Base-by-base conservation (phyloP, 2,329 filamentous ascomycete genomes). In the Pseudocercospora ulei region DNA sequence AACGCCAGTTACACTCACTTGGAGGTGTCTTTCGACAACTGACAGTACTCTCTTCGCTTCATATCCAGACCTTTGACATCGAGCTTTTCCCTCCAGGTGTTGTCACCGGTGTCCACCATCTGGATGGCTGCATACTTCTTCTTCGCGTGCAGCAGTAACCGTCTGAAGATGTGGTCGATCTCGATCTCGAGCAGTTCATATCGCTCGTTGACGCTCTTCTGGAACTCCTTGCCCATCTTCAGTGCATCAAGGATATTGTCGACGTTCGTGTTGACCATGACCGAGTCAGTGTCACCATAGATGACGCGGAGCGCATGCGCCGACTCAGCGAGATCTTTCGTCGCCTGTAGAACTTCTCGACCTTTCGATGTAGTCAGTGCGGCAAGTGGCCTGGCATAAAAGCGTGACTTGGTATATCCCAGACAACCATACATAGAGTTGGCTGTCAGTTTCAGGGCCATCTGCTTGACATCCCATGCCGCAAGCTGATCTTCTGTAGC, bases 391-490 rank as follows among this genome's bases (percentile, higher is more conserved):
- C 90, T 78, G 43, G 90, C 90, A 56, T 98, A 98, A 67, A 98
- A 98, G 35, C 90, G 83, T 41, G 90, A 96, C 59, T 87, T 93
- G 7, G 84, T 88, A 61, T 95, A 98, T 52, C 90, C 90, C 62
- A 98, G 68, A 72, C 90, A 98, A 52, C 90, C 90, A 62, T 98
- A 98, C 92, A 98, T 98, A 50, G 88, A 96, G 66, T 98, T 98
- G 57, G 90, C 90, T 27, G 92, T 98, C 36, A 98, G 75, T 66
- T 98, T 98, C 56, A 98, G 66, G 17, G 90, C 92, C 60, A 94
- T 71, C 63, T 98, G 90, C 66, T 94, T 96, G 57, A 95, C 96
- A 51, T 98, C 90, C 87, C 88, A 98, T 0, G 88, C 86, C 3
- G 86, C 82, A 39, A 93, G 73, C 60, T 98, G 74, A 56, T 96